Conservation (phyloP, 169 alveolate species). For the Plasmodium inui region DNA sequence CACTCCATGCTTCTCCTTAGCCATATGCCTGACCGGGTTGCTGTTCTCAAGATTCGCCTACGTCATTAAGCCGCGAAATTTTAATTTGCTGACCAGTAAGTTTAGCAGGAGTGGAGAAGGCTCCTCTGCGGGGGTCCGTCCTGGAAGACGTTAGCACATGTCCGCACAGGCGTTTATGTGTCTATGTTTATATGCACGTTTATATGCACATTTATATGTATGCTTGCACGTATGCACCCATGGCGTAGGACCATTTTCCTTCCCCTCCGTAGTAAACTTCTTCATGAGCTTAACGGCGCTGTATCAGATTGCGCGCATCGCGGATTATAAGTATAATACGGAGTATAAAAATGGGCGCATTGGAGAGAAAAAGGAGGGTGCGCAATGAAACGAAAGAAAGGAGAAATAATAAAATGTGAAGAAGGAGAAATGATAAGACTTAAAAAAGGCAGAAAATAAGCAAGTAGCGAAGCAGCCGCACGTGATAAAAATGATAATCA, state of each 20-base stretch:
- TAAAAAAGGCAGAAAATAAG: background rate
- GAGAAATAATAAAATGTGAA: background rate
- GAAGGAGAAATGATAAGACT: background rate
- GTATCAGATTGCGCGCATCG: conserved; percentile 63
- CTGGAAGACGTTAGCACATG: background rate
- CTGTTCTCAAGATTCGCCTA: conserved; percentile 56
- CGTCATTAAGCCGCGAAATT: conserved; percentile 50
- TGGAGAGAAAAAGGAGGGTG: background rate
- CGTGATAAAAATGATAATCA: background rate
- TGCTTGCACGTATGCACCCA: background rate
- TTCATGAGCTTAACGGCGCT: conserved; percentile 72
- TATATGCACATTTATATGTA: background rate
- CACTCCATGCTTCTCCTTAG: background rate
- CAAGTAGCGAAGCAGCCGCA: background rate
- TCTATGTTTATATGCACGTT: background rate
- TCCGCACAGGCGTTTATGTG: background rate
- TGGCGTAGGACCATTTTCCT: background rate
- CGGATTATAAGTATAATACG: conserved; percentile 23
- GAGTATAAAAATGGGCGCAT: background rate
- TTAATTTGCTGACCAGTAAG: conserved; percentile 52
- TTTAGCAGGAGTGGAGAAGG: background rate
- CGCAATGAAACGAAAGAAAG: background rate
- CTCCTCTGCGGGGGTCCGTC: background rate
- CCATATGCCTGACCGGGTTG: conserved; percentile 60
- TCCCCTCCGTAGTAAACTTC: conserved; percentile 40